phyloP scores from a whole-genome alignment of 257 asterid species.

The Scutellaria minor region DNA sequence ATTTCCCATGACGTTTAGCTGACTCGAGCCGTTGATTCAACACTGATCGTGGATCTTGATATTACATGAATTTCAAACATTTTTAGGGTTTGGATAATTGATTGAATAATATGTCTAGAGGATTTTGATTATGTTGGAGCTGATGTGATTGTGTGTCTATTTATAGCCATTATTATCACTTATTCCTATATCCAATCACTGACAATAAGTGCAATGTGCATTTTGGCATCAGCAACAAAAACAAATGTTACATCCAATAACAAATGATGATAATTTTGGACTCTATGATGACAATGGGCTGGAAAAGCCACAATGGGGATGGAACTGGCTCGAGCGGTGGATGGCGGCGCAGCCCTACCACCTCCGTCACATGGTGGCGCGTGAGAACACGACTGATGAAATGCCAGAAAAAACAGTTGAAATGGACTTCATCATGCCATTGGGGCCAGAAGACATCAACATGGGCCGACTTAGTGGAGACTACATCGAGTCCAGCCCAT shows the following conservation, averaged over 20 bases:
- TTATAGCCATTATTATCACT: no score
- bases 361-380: slow-evolving; percentile 43
- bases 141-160: no score
- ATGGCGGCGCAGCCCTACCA: slow-evolving; percentile 80
- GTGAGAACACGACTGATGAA: slow-evolving; percentile 51
- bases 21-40: slow-evolving; percentile 26
- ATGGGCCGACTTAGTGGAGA: slow-evolving; percentile 44
- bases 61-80: not conserved
- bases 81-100: no score
- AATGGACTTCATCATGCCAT: slow-evolving; percentile 50
- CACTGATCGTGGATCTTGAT: slow-evolving; percentile 28
- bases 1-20: slow-evolving; percentile 41
- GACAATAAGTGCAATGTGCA: not conserved
- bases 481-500: slow-evolving; percentile 53
- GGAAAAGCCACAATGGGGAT: slow-evolving; percentile 66
- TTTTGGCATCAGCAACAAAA: slow-evolving; percentile 37
- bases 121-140: no score
- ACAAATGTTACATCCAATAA: slow-evolving; percentile 35
- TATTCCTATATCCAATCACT: no score
- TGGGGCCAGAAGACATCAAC: slow-evolving; percentile 45
- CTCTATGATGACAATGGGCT: slow-evolving; percentile 39
- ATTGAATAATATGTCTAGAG: no score
- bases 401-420: slow-evolving; percentile 75
- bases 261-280: slow-evolving; percentile 32
- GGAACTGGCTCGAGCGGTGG: slow-evolving; percentile 96